phyloP scores from a whole-genome alignment of 2,329 filamentous ascomycete species.

The Diaporthe sp. region DNA sequence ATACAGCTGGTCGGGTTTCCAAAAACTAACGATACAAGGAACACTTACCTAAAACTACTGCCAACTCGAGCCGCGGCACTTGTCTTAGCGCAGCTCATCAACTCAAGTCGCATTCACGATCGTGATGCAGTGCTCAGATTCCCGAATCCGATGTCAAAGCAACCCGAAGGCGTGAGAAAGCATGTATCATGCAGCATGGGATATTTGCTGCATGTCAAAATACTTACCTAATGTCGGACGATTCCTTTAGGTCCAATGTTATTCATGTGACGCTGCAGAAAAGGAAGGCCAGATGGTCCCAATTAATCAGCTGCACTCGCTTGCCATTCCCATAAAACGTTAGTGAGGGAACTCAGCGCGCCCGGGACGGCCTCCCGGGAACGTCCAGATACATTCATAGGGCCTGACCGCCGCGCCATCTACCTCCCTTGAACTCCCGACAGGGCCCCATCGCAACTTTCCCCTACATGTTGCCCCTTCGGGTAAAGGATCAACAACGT shows the following conservation, averaged over 20 bases:
- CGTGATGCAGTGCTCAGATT: background rate
- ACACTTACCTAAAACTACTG: background rate
- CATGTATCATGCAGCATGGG: background rate
- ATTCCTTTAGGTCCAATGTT: background rate
- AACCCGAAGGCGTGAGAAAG: background rate
- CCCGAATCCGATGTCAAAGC: background rate
- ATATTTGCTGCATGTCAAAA: background rate
- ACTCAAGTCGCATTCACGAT: background rate
- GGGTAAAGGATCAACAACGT: background rate
- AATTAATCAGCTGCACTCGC: background rate
- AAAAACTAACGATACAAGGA: background rate
- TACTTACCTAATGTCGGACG: background rate
- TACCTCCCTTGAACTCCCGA: background rate
- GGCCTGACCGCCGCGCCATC: background rate
- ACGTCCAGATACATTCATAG: background rate
- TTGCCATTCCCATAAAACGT: background rate
- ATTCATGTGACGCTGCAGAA: background rate
- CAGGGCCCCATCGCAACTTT: background rate
- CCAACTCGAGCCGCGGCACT: background rate
- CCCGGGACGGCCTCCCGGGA: background rate
- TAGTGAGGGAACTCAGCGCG: background rate
- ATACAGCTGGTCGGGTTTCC: background rate
- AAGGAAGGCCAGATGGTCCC: background rate
- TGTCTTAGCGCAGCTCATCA: background rate
- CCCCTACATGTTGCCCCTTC: background rate